Conservation (phyloP, 352 stramenopile genomes). For the Phytophthora foliorum region DNA sequence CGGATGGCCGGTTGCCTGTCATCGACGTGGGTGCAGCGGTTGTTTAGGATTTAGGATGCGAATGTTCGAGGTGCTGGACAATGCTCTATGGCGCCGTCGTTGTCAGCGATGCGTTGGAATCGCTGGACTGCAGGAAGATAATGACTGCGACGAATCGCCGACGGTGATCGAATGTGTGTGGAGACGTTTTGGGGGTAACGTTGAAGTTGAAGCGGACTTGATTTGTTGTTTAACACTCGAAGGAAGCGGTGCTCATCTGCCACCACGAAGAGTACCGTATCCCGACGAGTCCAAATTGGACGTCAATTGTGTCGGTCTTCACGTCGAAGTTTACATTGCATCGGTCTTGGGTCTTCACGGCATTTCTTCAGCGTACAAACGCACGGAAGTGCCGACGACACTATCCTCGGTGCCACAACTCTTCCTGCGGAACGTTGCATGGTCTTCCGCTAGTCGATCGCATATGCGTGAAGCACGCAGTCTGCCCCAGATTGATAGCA, state of each 20-base stretch:
- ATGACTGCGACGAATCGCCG: too few relatives aligned
- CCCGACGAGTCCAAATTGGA: too few relatives aligned
- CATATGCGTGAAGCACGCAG: constrained; percentile 2
- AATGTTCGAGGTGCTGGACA: neutral
- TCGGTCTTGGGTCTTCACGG: too few relatives aligned
- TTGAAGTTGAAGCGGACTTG: constrained; percentile 29
- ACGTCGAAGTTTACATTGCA: too few relatives aligned
- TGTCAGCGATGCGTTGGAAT: too few relatives aligned
- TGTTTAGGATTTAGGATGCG: neutral
- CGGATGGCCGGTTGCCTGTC: too few relatives aligned
- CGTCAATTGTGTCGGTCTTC: too few relatives aligned
- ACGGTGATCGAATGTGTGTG: constrained; percentile 17
- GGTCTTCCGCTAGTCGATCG: constrained; percentile 13
- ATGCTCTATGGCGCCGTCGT: neutral
- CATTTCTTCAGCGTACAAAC: too few relatives aligned
- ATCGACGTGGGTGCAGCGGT: too few relatives aligned
- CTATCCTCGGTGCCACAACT: too few relatives aligned
- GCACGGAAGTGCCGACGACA: too few relatives aligned
- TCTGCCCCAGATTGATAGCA: neutral
- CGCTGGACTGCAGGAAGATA: constrained; percentile 1
- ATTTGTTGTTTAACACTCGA: constrained; percentile 24
- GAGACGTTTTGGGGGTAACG: constrained; percentile 1
- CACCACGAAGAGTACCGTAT: too few relatives aligned
- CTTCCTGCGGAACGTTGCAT: neutral
- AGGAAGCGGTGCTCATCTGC: neutral